Percentiles rank a stretch among this genome's conserved stretches.
Conservation (phyloP, 2,329 filamentous ascomycete genomes). For the Fusarium gaditjirri region DNA sequence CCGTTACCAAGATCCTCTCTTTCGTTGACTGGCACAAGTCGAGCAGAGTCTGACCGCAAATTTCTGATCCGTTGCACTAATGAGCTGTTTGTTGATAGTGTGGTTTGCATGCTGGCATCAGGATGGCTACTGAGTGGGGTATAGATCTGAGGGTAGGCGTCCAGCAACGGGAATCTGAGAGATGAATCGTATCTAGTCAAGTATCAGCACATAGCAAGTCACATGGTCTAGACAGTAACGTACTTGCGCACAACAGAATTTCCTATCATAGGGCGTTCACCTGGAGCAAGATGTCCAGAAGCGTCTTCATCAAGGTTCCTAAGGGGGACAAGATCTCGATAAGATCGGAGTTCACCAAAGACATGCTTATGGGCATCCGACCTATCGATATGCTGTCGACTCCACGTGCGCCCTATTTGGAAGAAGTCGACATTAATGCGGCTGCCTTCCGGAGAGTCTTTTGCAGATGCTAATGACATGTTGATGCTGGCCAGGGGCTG, state of each 20-base stretch:
- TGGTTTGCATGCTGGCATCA: constrained; percentile 59
- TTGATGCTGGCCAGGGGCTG: constrained; percentile 81
- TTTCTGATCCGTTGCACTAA: constrained; percentile 76
- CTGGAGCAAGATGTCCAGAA: background rate
- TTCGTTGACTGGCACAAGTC: constrained; percentile 77
- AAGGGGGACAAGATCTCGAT: constrained; percentile 33
- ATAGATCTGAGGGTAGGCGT: constrained; percentile 87
- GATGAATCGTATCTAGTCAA: constrained; percentile 57
- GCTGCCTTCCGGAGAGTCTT: constrained; percentile 44
- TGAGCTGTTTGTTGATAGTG: constrained; percentile 78
- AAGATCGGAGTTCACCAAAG: constrained; percentile 45
- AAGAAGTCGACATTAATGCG: constrained; percentile 49
- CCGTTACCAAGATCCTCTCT: constrained; percentile 85
- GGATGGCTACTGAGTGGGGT: constrained; percentile 52
- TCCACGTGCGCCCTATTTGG: constrained; percentile 39
- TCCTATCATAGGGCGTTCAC: constrained; percentile 41
- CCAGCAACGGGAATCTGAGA: constrained; percentile 78
- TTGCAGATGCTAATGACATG: constrained; percentile 65
- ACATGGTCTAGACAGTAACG: background rate
- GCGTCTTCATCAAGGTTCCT: constrained; percentile 5
- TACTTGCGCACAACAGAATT: constrained; percentile 46
- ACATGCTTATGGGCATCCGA: constrained; percentile 36
- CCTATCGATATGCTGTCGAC: constrained; percentile 14
- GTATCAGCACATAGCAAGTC: background rate
- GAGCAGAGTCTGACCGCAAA: constrained; percentile 71